These are phyloP conservation scores for Sarcomyxa edulis DNA, from an alignment of 768 basidiomycete genomes.

Conservation along the genomic window DNA sequence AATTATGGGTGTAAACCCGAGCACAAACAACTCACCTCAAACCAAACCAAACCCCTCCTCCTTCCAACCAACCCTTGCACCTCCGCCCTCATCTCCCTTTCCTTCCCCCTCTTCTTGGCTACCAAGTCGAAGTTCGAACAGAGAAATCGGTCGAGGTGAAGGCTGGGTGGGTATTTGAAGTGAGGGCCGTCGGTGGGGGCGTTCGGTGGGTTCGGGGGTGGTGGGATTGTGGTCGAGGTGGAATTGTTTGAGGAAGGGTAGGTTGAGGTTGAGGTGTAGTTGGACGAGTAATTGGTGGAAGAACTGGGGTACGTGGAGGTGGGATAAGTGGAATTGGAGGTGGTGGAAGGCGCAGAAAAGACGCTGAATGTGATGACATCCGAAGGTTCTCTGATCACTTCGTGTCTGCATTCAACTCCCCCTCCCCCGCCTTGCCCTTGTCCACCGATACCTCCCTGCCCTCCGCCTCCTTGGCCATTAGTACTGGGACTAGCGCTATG, in stretches of 20 bases:
- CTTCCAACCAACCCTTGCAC: constrained; percentile 39
- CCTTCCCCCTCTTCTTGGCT: constrained; percentile 28
- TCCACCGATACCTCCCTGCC: too few relatives aligned
- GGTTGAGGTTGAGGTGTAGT: constrained; percentile 5
- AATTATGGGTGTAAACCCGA: too few relatives aligned
- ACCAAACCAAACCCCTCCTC: constrained; percentile 42
- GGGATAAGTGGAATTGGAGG: constrained; percentile 30
- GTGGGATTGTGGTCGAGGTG: constrained; percentile 2
- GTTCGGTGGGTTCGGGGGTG: constrained; percentile 17
- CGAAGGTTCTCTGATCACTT: constrained; percentile 59
- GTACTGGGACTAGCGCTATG: too few relatives aligned
- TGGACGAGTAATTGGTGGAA: constrained; percentile 7
- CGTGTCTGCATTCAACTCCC: constrained; percentile 35
- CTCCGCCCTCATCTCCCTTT: constrained; percentile 39
- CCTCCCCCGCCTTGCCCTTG: too few relatives aligned
- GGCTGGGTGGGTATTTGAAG: constrained; percentile 57
- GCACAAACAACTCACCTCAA: constrained; percentile 43
- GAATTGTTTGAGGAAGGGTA: too few relatives aligned
- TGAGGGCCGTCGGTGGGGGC: too few relatives aligned
- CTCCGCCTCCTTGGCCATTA: too few relatives aligned
- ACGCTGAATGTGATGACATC: constrained; percentile 61
- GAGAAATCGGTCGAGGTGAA: constrained; percentile 74
- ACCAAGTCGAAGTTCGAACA: constrained; percentile 46
- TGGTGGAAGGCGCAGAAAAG: constrained; percentile 42
- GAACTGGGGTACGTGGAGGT: constrained; percentile 9